A percentile compares a stretch with the other conserved stretches of the same genome.
phyloP scores from a whole-genome alignment of 495 filamentous ascomycete species.

The Penicillium paxilli region DNA sequence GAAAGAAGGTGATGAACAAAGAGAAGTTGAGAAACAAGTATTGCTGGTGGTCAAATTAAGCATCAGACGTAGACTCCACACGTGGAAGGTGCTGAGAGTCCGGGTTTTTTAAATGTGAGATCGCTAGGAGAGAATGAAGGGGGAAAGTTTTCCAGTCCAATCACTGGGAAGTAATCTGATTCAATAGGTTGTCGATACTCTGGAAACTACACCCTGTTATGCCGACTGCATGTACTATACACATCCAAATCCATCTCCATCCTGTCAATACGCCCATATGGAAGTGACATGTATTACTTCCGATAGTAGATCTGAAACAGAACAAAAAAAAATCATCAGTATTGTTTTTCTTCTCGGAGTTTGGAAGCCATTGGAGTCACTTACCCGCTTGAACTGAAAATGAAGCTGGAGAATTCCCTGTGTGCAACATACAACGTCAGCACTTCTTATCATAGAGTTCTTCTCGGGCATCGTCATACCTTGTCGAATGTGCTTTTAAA shows the following conservation, averaged over 20 bases:
- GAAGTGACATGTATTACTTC: slow-evolving; percentile 23
- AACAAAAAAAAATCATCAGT: slow-evolving; percentile 9
- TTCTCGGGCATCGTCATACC: no score
- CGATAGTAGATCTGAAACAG: slow-evolving; percentile 39
- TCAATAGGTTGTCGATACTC: slow-evolving; percentile 12
- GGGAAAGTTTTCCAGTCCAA: slow-evolving; percentile 23
- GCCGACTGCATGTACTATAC: slow-evolving; percentile 12
- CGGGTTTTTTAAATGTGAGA: slow-evolving; percentile 17
- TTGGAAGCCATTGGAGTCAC: slow-evolving; percentile 6
- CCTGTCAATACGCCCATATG: slow-evolving; percentile 18
- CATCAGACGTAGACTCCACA: slow-evolving; percentile 15
- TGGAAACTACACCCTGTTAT: slow-evolving; percentile 20
- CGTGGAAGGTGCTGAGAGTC: slow-evolving; percentile 12
- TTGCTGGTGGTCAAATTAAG: slow-evolving; percentile 12
- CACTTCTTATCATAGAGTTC: not conserved
- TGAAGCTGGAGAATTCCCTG: slow-evolving; percentile 95
- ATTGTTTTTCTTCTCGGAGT: not conserved
- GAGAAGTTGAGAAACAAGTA: not conserved
- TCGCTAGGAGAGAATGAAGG: not conserved
- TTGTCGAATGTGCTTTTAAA: slow-evolving; percentile 98
- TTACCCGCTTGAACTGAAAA: slow-evolving; percentile 92
- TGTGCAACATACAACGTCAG: slow-evolving; percentile 16
- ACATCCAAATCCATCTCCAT: slow-evolving; percentile 10
- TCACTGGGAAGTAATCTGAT: slow-evolving; percentile 4
- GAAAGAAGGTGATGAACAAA: not conserved